Conservation (phyloP, 2,329 filamentous ascomycete species). For the Penicillium sp. region DNA sequence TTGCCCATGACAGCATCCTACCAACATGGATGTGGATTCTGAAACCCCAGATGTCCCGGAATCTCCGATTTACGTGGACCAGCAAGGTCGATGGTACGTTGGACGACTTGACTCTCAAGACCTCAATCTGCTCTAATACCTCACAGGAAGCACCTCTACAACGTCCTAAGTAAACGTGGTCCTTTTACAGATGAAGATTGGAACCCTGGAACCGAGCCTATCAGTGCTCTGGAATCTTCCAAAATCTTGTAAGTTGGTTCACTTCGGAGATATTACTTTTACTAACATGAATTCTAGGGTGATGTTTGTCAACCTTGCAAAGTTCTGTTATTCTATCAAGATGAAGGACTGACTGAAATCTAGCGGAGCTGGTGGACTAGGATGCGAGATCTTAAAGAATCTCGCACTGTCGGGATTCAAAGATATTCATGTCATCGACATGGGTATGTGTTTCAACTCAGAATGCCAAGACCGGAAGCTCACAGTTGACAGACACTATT, state of each 20-base stretch:
- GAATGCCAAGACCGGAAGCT: not conserved
- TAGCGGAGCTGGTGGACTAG: constrained; percentile 88
- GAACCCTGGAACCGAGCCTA: constrained; percentile 52
- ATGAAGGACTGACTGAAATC: constrained; percentile 3
- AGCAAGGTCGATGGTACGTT: constrained; percentile 21
- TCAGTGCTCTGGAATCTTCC: constrained; percentile 62
- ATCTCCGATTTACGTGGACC: not conserved
- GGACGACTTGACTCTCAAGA: not conserved
- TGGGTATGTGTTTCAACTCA: constrained; percentile 61
- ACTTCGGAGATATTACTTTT: constrained; percentile 1
- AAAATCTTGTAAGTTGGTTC: constrained; percentile 66
- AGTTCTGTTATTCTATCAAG: not conserved
- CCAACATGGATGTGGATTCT: constrained; percentile 7
- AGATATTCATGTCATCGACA: constrained; percentile 97
- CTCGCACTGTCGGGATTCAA: constrained; percentile 93
- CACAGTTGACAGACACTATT: constrained; percentile 72
- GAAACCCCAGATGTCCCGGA: not conserved
- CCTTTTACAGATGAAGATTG: constrained; percentile 74
- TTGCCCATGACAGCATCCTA: not conserved
- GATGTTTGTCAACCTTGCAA: constrained; percentile 44
- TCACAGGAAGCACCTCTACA: constrained; percentile 77
- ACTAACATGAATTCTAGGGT: constrained; percentile 46
- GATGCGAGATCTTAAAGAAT: constrained; percentile 96
- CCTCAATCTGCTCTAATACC: constrained; percentile 14
- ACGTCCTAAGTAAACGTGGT: constrained; percentile 71